A percentile compares a stretch with the other conserved stretches of the same genome.
Conservation (phyloP, 2,329 filamentous ascomycete genomes). For the Alternaria gansuensis region DNA sequence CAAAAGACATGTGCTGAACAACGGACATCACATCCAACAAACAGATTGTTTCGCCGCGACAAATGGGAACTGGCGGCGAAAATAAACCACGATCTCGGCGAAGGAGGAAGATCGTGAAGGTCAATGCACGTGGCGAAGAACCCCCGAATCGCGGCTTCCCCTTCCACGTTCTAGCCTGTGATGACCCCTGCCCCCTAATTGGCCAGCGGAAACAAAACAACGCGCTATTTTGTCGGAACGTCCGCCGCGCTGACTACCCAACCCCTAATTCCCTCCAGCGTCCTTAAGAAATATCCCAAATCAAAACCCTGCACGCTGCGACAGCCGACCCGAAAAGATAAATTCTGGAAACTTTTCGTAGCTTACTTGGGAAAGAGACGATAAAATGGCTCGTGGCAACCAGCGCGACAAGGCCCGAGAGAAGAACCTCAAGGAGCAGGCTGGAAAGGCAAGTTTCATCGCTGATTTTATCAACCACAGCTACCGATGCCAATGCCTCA, state of each 20-base stretch:
- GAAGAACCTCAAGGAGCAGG: slow-evolving; percentile 79
- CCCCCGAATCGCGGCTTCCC: slow-evolving; percentile 11
- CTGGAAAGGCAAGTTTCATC: slow-evolving; percentile 63
- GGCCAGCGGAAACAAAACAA: slow-evolving; percentile 20
- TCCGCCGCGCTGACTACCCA: slow-evolving; percentile 21
- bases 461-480: not conserved
- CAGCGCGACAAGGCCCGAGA: slow-evolving; percentile 93
- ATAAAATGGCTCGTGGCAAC: slow-evolving; percentile 87
- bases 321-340: not conserved
- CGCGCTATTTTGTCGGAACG: slow-evolving; percentile 26
- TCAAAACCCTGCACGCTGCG: not conserved
- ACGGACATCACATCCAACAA: not conserved
- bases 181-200: slow-evolving; percentile 11
- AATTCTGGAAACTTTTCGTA: not conserved
- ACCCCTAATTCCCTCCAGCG: slow-evolving; percentile 12
- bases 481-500: not conserved
- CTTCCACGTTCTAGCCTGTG: slow-evolving; percentile 13
- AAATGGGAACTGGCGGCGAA: not conserved
- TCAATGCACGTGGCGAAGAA: slow-evolving; percentile 16
- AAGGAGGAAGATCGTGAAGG: slow-evolving; percentile 2
- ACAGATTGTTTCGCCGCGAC: not conserved
- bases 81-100: not conserved
- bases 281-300: not conserved
- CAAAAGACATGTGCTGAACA: not conserved
- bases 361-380: not conserved